A percentile compares a stretch with the other conserved stretches of the same genome.
Conservation (phyloP, 192 early-diverging fungal species). For the Coemansia asiatica region DNA sequence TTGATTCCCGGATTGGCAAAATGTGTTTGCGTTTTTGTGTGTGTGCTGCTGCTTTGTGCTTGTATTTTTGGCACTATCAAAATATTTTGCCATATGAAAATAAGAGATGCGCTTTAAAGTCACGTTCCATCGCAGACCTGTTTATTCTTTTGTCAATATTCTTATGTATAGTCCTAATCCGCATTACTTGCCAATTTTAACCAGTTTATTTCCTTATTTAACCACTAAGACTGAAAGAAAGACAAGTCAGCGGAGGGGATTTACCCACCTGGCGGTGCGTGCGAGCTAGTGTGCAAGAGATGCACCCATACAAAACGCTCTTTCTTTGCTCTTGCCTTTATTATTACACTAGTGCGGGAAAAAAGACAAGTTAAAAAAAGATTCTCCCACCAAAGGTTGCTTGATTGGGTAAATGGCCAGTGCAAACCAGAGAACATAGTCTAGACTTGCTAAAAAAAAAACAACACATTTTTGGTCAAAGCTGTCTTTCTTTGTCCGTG, state of each 20-base stretch:
- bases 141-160: neutral
- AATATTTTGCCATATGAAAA: neutral
- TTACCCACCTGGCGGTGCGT: slow-evolving; percentile 4
- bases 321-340: neutral
- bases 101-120: slow-evolving; percentile 4
- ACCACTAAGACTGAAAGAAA: neutral
- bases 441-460: neutral
- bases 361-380: neutral
- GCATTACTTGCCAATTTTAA: slow-evolving; percentile 2
- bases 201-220: neutral
- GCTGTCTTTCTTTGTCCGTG: neutral
- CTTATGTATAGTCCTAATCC: neutral
- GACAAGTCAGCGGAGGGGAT: neutral
- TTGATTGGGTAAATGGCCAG: slow-evolving; percentile 2
- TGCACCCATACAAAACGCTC: neutral
- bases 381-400: neutral
- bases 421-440: neutral
- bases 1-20: neutral
- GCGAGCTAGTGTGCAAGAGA: slow-evolving; percentile 8
- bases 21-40: no score
- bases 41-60: no score
- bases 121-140: slow-evolving; percentile 2
- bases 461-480: neutral
- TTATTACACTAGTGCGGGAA: neutral
- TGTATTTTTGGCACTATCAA: neutral